Percentiles rank a stretch among this genome's conserved stretches.
Evolutionary conservation across 805 yeast genomes (phyloP).

Genomic region (Lachancea dasiensis): DNA sequence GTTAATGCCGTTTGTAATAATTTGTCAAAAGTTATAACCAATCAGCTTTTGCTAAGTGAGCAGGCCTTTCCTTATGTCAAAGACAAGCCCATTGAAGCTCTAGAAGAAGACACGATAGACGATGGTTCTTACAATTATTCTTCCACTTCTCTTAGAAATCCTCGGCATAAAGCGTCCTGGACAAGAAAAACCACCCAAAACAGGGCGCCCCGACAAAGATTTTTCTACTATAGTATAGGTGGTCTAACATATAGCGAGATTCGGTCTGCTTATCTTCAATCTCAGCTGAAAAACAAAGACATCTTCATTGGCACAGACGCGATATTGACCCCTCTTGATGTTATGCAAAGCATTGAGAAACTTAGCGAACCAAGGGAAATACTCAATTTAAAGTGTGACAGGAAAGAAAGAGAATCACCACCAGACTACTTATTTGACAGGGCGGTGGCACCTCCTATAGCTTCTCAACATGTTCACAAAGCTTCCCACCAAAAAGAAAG

Average conservation of each 20-base stretch:
- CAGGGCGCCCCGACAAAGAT: constrained; percentile 51
- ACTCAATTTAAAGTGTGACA: constrained; percentile 40
- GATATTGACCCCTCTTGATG: constrained; percentile 48
- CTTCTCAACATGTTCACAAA: constrained; percentile 12
- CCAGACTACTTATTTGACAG: constrained; percentile 41
- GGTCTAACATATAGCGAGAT: constrained; percentile 83
- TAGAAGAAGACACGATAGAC: constrained; percentile 33
- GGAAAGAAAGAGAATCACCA: constrained; percentile 30
- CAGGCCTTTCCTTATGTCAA: constrained; percentile 65
- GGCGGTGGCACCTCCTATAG: constrained; percentile 4
- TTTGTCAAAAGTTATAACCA: constrained; percentile 44
- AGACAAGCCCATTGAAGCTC: constrained; percentile 57
- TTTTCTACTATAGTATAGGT: constrained; percentile 81
- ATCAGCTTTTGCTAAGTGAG: constrained; percentile 45
- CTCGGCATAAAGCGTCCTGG: constrained; percentile 73
- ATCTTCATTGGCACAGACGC: constrained; percentile 79
- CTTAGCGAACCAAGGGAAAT: constrained; percentile 35
- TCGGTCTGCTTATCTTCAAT: constrained; percentile 66
- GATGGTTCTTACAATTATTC: constrained; percentile 30
- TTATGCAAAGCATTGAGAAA: constrained; percentile 36
- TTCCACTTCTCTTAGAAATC: constrained; percentile 57
- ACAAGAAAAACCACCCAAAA: constrained; percentile 41
- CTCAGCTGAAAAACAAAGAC: constrained; percentile 57
- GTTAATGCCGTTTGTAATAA: constrained; percentile 63
- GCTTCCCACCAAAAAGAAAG: constrained; percentile 10